phyloP scores from a whole-genome alignment of 176 grass and related monocot genomes.

The Leersia perrieri region DNA sequence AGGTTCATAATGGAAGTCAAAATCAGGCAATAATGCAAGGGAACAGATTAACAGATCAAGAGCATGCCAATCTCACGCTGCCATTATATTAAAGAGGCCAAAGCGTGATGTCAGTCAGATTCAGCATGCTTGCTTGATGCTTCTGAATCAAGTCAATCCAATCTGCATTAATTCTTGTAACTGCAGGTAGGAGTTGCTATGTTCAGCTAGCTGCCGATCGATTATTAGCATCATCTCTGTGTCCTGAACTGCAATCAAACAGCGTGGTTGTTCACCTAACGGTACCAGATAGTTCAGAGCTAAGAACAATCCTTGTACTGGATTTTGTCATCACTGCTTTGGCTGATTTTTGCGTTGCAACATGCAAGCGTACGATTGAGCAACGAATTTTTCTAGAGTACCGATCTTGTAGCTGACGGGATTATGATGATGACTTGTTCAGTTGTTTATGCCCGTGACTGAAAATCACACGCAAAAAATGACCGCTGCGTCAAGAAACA shows the following conservation, averaged over 20 bases:
- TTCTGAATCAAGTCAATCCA: conserved; percentile 8
- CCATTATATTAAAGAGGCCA: not conserved
- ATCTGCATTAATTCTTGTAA: not conserved
- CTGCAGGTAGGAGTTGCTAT: not conserved
- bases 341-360: not conserved
- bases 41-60: not conserved
- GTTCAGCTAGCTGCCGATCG: not conserved
- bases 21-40: not conserved
- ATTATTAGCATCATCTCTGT: not conserved
- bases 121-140: not conserved
- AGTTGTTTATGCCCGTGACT: not conserved
- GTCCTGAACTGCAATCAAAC: not conserved
- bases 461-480: not conserved
- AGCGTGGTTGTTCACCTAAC: conserved; percentile 8
- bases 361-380: not conserved
- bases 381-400: not conserved
- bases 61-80: not conserved
- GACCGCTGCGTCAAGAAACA: not conserved
- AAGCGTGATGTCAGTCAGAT: not conserved
- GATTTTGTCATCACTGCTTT: not conserved
- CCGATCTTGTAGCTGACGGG: not conserved
- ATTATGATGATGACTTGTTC: not conserved
- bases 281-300: not conserved
- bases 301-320: not conserved
- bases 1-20: not conserved